Conservation (phyloP, 1,284 basidiomycete genomes). For the Cystobasidium slooffiae region DNA sequence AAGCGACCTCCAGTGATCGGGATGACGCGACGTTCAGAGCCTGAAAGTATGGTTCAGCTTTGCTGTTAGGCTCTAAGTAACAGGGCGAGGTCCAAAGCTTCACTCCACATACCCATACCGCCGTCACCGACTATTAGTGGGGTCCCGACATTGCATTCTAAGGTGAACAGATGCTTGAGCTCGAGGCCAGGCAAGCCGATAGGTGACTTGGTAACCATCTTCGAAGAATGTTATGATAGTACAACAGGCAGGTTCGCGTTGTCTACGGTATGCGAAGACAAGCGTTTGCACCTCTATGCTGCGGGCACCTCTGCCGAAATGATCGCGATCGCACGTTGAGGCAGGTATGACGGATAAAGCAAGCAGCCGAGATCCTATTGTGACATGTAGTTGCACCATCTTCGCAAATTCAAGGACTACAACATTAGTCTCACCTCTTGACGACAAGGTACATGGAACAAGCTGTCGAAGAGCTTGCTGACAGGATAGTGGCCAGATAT, state of each 20-base stretch:
- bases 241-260: too few species aligned
- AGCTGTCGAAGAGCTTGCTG: constrained; percentile 56
- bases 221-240: too few species aligned
- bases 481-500: constrained; percentile 55
- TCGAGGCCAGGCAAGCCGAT: constrained; percentile 32
- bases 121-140: constrained; percentile 38
- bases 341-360: too few species aligned
- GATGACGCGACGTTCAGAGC: constrained; percentile 33
- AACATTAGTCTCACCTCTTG: too few species aligned
- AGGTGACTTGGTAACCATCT: constrained; percentile 21
- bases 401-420: too few species aligned
- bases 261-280: too few species aligned
- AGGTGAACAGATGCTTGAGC: constrained; percentile 41
- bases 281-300: too few species aligned
- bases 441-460: constrained; percentile 55
- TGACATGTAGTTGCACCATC: too few species aligned
- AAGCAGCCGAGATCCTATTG: too few species aligned
- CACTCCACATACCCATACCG: constrained; percentile 16
- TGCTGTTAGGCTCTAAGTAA: background rate
- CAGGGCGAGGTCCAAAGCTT: background rate
- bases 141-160: constrained; percentile 41
- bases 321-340: too few species aligned
- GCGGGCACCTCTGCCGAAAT: too few species aligned
- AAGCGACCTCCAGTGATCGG: constrained; percentile 38
- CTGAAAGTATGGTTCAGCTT: background rate